Evolutionary conservation across 306 rosid genomes (phyloP).

Genomic region (Citrullus amarus): DNA sequence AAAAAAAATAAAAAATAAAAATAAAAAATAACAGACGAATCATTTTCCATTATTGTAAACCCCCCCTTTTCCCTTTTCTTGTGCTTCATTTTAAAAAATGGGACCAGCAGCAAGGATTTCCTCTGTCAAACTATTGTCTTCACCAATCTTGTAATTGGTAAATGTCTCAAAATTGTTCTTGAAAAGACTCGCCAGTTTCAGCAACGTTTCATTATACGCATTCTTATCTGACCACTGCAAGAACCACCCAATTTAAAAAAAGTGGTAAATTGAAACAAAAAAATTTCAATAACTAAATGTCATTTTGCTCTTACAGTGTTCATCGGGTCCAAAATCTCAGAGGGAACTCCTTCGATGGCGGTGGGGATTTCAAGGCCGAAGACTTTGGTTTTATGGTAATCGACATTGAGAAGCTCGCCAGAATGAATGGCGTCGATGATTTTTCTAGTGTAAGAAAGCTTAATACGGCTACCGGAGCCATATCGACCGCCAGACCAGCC

Average conservation of each 20-base stretch:
- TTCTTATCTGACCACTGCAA: slow-evolving; percentile 65
- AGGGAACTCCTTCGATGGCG: slow-evolving; percentile 61
- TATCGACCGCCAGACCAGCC: slow-evolving; percentile 93
- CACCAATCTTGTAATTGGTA: slow-evolving; percentile 53
- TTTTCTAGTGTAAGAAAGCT: slow-evolving; percentile 59
- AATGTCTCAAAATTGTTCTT: slow-evolving; percentile 65
- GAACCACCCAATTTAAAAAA: not conserved
- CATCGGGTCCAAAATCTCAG: slow-evolving; percentile 58
- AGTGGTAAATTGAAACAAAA: not conserved
- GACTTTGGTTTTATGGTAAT: slow-evolving; percentile 41
- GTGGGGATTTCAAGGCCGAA: slow-evolving; percentile 75
- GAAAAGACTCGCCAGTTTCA: slow-evolving; percentile 61
- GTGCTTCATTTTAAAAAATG: slow-evolving; percentile 10
- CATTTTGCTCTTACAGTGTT: slow-evolving; percentile 38
- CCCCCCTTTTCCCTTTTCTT: not conserved
- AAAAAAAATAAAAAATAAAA: not conserved
- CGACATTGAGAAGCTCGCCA: slow-evolving; percentile 45
- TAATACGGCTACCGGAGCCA: slow-evolving; percentile 59
- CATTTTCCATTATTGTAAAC: not conserved
- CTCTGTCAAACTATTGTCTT: slow-evolving; percentile 41
- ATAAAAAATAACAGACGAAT: not conserved
- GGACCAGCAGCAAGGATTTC: slow-evolving; percentile 90
- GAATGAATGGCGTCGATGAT: slow-evolving; percentile 82
- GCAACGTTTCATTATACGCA: slow-evolving; percentile 41
- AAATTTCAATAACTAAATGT: not conserved